Evolutionary conservation across 2,329 filamentous ascomycete species (phyloP), one percentile per base, ranked within the genome.

Genomic region (Aspergillus vadensis): DNA sequence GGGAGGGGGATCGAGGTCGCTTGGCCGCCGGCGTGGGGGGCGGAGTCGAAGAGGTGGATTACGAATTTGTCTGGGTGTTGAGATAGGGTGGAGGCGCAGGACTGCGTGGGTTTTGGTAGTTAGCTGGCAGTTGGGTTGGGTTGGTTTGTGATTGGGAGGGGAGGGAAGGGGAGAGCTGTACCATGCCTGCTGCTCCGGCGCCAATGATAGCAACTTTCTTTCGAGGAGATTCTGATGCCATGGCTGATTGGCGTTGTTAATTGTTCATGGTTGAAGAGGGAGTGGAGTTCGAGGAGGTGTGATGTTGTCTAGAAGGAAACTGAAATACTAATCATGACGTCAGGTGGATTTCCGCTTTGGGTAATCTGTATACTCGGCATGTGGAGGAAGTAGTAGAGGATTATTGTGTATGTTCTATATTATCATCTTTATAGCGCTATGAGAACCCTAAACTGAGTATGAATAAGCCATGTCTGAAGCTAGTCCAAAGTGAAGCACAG

Each of bases 51-150:
- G 14, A 91, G 67, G 0, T 87, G 90, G 12, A 91, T 81, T 47
- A 86, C 82, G 76, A 88, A 91, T 63, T 83, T 84, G 39, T 88
- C 83, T 0, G 85, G 85, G 63, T 90, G 86, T 51, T 88, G 83
- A 50, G 86, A 82, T 27, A 91, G 81, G 30, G 88, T 88, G 30
- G 87, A 82, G 10, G 88, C 88, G 71, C 87, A 90, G 57, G 86
- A 85, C 87, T 83, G 55, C 1, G 50, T n/a, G 9, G 44, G 5
- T 48, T 49, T 19, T 50, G 23, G 47, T 39, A 7, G 17, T 30
- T 27, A 36, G 10, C 25, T 2, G 17, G 25, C 1, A 2, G n/a
- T 19, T 19, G 21, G 15, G 15, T 19, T 41, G n/a, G n/a, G n/a
- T n/a, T n/a, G n/a, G n/a, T n/a, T n/a, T 17, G 21, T 10, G 30